A percentile compares a stretch with the other conserved stretches of the same genome.
These are phyloP conservation scores for Beauveria scarabaeidicola DNA, from an alignment of 2,329 filamentous ascomycete species.

Conservation along the genomic window DNA sequence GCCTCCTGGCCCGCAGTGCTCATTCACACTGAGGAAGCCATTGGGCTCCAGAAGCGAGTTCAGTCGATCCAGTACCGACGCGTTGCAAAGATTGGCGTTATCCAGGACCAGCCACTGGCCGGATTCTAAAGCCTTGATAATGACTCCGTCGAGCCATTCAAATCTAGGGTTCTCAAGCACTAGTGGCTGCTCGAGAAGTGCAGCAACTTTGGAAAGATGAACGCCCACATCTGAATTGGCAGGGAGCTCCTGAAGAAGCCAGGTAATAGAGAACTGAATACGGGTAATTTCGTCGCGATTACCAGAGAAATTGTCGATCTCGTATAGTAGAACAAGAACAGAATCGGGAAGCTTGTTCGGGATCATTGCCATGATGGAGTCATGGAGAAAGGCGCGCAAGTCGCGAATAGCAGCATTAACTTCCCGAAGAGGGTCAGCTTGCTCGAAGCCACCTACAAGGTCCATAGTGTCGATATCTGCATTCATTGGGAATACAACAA, in stretches of 20 bases:
- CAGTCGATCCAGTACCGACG: constrained; percentile 85
- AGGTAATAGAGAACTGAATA: constrained; percentile 31
- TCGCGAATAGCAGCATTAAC: constrained; percentile 47
- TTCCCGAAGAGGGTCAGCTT: constrained; percentile 73
- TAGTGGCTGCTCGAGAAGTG: constrained; percentile 43
- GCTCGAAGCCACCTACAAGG: constrained; percentile 92
- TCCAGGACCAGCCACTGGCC: constrained; percentile 93
- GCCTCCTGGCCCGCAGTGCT: constrained; percentile 77
- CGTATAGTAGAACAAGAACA: constrained; percentile 42
- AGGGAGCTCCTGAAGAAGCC: constrained; percentile 33
- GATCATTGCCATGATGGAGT: constrained; percentile 38
- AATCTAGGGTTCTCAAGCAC: constrained; percentile 69
- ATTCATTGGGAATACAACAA: constrained; percentile 83
- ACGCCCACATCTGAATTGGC: constrained; percentile 36
- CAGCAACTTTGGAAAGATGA: constrained; percentile 39
- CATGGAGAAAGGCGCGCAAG: constrained; percentile 44
- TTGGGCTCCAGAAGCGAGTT: constrained; percentile 92
- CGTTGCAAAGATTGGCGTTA: constrained; percentile 93
- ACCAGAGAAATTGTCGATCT: constrained; percentile 35
- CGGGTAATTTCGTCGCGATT: constrained; percentile 29
- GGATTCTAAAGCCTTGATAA: constrained; percentile 76
- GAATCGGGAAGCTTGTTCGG: constrained; percentile 37
- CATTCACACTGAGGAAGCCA: constrained; percentile 82
- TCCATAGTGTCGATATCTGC: constrained; percentile 96
- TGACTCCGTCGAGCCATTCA: constrained; percentile 90